Base-by-base conservation (phyloP, 2,329 filamentous ascomycete genomes). In the Apiospora marii region DNA sequence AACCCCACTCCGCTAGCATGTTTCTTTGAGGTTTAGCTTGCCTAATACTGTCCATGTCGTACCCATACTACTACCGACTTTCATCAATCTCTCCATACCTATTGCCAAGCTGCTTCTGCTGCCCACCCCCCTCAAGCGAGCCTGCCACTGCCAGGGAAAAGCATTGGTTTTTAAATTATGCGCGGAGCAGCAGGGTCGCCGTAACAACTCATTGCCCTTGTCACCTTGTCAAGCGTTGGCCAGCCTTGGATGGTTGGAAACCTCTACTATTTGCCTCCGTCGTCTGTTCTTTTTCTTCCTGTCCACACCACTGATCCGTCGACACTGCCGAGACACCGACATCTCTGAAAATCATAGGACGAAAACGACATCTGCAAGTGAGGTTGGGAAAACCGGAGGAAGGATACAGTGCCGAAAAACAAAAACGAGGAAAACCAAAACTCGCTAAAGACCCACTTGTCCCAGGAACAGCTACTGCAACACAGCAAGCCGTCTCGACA, bases 81-180 rank as follows among this genome's bases (percentile, higher is more conserved):
- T 58, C 51, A 30, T 30, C 51, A 34, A 58, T 58, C 27, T 30
- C 27, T 30, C 27, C 27, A 30, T 30, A 30, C 27, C 27, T 30
- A 30, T n/a, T n/a, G n/a, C n/a, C n/a, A n/a, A n/a, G n/a, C 27
- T 30, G 27, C 27, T 30, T 30, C 27, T 30, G 27, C 41, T 43
- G 44, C 14, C 44, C 22, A 19, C 51, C 51, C 51, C 51, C 51
- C 51, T 58, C 51, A 27, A 30, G 24, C 27, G 27, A 30, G 27
- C 27, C 27, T 41, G 37, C 37, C 10, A 8, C 37, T 41, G 8
- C 37, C 58, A 64, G 58, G 58, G 58, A 64, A 64, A 68, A 48
- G 67, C 41, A 68, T 68, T 68, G 41, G 41, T 30, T 68, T 68
- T 68, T 46, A 68, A 68, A 68, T 68, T 46, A 48, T 46, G 27